Evolutionary conservation across 2,329 filamentous ascomycete species (phyloP), one percentile per base, ranked within the genome.

Genomic region (Aspergillus sp.): DNA sequence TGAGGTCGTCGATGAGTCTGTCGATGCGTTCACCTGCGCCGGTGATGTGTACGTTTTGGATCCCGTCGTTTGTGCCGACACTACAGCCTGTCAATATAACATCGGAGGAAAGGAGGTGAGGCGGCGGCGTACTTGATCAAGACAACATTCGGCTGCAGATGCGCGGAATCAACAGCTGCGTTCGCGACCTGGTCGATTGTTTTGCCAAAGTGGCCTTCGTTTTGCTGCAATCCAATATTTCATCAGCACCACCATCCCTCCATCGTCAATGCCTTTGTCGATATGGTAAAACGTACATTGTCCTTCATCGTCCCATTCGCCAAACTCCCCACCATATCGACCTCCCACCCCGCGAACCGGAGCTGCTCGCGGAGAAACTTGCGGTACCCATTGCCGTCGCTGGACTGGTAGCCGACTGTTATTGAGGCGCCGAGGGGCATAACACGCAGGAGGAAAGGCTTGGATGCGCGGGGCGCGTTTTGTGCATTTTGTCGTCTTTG

Each of bases 301-400:
- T 69, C 60, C 26, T 56, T 49, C 68, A 70, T 70, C 7, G 51
- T 66, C 4, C 68, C 68, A 51, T 62, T 62, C 12, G 48, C 48
- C 38, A 55, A 22, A 34, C 60, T 67, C n/a, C 68, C 68, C 30
- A 69, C 55, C 67, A 69, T 70, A 24, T 70, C 60, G 6, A 70
- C 68, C 26, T 65, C 53, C 65, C 66, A 70, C 4, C 66, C 66
- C 1, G 56, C 52, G 48, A 59, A 63, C 8, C 64, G 62, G 8
- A 80, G 68, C 51, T 69, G 56, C 38, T 75, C 66, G 13, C 70
- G 69, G 11, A 81, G 69, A 26, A 52, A 44, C 45, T 73, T 60
- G 8, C 76, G 72, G 55, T 78, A 80, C 6, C 76, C 75, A 59
- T 78, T 78, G 2, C 69, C 70, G 42, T 65, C 65, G 8, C 53